phyloP scores from a whole-genome alignment of 306 rosid species.

The Ormosia semicastrata region DNA sequence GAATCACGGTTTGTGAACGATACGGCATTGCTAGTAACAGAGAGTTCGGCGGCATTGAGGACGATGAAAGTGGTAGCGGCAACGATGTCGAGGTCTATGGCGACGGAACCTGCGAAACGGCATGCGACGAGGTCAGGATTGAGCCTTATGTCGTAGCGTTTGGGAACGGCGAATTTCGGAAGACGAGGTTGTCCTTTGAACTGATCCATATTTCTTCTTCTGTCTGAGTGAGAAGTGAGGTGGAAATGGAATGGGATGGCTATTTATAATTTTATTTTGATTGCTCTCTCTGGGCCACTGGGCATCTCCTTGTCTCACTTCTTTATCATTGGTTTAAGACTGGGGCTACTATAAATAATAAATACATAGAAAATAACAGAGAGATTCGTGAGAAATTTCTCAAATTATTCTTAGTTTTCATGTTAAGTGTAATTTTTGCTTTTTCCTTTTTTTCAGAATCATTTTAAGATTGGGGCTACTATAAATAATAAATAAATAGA shows the following conservation, averaged over 20 bases:
- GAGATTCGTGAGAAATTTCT: too few species aligned
- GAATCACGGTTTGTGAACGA: slow-evolving; percentile 44
- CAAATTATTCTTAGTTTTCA: too few species aligned
- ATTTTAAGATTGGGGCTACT: too few species aligned
- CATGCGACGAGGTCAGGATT: slow-evolving; percentile 75
- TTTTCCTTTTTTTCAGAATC: too few species aligned
- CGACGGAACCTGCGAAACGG: slow-evolving; percentile 70
- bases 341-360: too few species aligned
- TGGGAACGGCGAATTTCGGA: slow-evolving; percentile 84
- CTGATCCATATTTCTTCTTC: slow-evolving; percentile 56
- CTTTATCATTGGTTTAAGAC: too few species aligned
- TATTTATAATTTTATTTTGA: background rate
- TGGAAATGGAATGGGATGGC: background rate
- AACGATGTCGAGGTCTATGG: slow-evolving; percentile 62
- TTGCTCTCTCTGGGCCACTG: too few species aligned
- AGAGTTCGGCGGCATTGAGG: slow-evolving; percentile 80
- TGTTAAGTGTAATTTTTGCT: too few species aligned
- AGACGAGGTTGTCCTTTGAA: slow-evolving; percentile 89
- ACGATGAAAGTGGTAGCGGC: slow-evolving; percentile 65
- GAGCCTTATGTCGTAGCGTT: slow-evolving; percentile 64
- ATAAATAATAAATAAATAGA: too few species aligned
- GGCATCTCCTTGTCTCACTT: too few species aligned
- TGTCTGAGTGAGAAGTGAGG: too few species aligned
- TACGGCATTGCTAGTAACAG: slow-evolving; percentile 32
- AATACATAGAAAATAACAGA: too few species aligned